phyloP scores from a whole-genome alignment of 352 stramenopile species.

The Pythium biforme region DNA sequence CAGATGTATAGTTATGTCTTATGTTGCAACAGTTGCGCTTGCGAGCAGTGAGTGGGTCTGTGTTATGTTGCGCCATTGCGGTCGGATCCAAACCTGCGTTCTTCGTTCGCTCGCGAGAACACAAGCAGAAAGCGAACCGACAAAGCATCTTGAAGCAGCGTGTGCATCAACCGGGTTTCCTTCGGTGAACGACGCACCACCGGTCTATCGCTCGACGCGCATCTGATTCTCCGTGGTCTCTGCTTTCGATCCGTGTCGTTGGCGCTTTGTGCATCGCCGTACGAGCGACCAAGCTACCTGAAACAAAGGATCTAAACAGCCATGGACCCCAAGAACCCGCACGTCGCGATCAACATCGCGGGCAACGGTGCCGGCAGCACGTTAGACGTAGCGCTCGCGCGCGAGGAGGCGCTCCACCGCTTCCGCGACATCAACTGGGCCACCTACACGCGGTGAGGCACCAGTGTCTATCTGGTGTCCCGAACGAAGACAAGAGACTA shows the following conservation, averaged over 20 bases:
- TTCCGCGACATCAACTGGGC: constrained; percentile 91
- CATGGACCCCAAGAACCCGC: constrained; percentile 58
- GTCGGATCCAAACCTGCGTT: constrained; percentile 8
- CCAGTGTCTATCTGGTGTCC: neutral
- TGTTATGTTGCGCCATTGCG: constrained; percentile 1
- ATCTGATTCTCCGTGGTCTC: neutral
- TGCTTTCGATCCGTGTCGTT: neutral
- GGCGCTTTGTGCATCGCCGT: neutral
- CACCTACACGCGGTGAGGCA: constrained; percentile 76
- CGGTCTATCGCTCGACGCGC: neutral
- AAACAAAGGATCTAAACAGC: neutral
- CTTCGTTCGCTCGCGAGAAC: constrained; percentile 1
- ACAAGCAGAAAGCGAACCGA: neutral
- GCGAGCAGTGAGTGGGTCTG: neutral
- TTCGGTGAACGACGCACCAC: neutral
- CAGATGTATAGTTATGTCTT: constrained; percentile 10
- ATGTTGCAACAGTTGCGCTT: neutral
- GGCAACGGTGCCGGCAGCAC: constrained; percentile 35
- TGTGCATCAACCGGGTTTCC: no score
- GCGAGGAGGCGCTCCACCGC: constrained; percentile 81
- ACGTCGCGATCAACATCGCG: constrained; percentile 70
- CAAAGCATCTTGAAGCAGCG: constrained; percentile 4
- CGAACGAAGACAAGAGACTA: neutral
- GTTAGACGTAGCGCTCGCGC: constrained; percentile 70
- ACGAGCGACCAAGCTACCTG: no score